Evolutionary conservation across 2,329 filamentous ascomycete genomes (phyloP), one percentile per base, ranked within the genome.

Genomic region (Colletotrichum chrysophilum): DNA sequence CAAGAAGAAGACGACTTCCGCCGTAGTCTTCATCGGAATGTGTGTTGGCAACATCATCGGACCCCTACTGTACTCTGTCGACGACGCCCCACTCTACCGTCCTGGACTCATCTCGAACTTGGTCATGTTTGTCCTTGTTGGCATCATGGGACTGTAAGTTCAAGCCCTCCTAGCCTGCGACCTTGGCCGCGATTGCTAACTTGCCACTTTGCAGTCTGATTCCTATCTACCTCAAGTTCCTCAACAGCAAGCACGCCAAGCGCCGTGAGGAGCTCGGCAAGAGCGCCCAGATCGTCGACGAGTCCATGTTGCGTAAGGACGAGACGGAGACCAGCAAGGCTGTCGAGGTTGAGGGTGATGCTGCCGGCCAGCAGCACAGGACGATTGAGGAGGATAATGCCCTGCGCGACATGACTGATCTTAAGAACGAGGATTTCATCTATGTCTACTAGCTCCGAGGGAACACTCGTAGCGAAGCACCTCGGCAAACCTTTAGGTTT

Each of bases 21-120:
- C 89, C 14, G 86, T 93, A 8, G 85, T 94, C 2, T 93, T 94
- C 79, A 88, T 94, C 62, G 91, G 92, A 6, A 90, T 92, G 74
- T 93, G 90, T 67, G 89, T 89, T 2, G 93, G 93, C 7, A 94
- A 94, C 78, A 91, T 94, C 43, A 85, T 94, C 26, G 93, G 92
- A 0, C 93, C 93, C 0, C 88, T 92, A 62, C 85, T 94, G 0
- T 94, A 93, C 81, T 92, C 89, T 5, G 89, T 91, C 0, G 87
- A 87, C 0, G 90, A 93, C 72, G 88, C 88, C 7, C 91, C 91
- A 0, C 81, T 87, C 3, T 93, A 93, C 70, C 84, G 84, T 5
- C 85, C 90, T 6, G 92, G 93, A 4, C 83, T 94, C 1, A 85
- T 88, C 2, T 88, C 90, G 2, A 93, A 93, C 77, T 86, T 94